These are phyloP conservation scores for Aspergillus cavernicola DNA, from an alignment of 495 filamentous ascomycete species.

Conservation along the genomic window DNA sequence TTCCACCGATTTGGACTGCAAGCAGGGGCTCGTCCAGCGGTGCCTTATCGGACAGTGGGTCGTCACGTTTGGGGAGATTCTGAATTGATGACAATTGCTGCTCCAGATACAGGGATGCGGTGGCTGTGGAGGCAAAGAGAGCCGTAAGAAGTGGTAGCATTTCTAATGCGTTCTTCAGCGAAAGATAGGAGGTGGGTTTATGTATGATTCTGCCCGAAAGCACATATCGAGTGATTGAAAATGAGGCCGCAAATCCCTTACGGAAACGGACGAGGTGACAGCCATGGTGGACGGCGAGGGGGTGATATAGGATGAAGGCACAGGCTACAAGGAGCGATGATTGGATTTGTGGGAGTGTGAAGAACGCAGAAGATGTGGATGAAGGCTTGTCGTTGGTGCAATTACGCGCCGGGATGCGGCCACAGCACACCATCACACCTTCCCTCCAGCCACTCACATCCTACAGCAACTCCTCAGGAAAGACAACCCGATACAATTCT, in stretches of 20 bases:
- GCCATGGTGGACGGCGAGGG: conserved; percentile 17
- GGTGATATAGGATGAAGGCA: conserved; percentile 18
- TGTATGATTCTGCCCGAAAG: conserved; percentile 13
- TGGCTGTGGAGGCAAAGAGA: conserved; percentile 13
- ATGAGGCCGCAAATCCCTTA: conserved; percentile 23
- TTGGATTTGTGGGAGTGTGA: conserved; percentile 32
- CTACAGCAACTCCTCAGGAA: no score
- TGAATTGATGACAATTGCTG: not conserved
- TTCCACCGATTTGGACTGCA: conserved; percentile 71
- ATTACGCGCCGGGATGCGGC: conserved; percentile 31
- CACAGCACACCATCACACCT: conserved; percentile 16
- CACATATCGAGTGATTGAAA: conserved; percentile 20
- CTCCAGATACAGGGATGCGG: conserved; percentile 14
- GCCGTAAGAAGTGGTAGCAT: conserved; percentile 13
- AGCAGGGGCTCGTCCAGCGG: conserved; percentile 54
- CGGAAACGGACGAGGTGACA: conserved; percentile 18
- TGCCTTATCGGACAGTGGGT: conserved; percentile 10
- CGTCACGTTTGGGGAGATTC: not conserved
- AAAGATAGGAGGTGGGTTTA: conserved; percentile 11
- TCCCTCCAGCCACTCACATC: conserved; percentile 3
- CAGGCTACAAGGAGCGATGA: conserved; percentile 15
- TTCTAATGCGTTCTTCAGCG: conserved; percentile 1
- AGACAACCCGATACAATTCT: no score
- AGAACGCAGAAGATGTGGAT: conserved; percentile 12
- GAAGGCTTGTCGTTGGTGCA: conserved; percentile 29